Evolutionary conservation across 108 stramenopile species (phyloP), one percentile per base, ranked within the genome.

Genomic region (Pseudonitzschia delicatissima): DNA sequence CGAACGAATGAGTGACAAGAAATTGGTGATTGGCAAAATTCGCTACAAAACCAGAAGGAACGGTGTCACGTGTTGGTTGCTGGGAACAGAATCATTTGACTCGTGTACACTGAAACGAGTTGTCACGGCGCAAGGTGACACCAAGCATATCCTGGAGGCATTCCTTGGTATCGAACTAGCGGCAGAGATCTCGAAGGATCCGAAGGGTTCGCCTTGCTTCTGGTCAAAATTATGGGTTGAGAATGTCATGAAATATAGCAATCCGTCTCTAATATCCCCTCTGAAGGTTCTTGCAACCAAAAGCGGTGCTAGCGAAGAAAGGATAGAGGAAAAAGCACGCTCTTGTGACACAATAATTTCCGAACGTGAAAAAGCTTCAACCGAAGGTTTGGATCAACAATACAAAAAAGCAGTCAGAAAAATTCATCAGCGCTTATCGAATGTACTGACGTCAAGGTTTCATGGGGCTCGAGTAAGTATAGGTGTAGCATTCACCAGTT

Each of bases 361-460:
- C 13, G 11, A 8, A 5, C 39, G n/a, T 34, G 37, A 32, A 32
- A 26, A 39, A 62, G 32, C 42, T 33, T 21, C 57, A 32, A 11
- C 34, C 6, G 3, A 33, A 34, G 59, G 47, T 18, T 33, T 73
- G 7, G 40, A 65, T 27, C 29, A 64, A 20, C 33, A 65, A 18
- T 77, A 77, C 44, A 36, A 68, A 20, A 31, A 23, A 17, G 69
- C 67, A 25, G 68, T 81, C 27, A 33, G 42, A 3, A 68, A 51
- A 40, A 33, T 81, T 13, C 80, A 73, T 28, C 31, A 50, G 12
- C 60, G 50, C 0, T 29, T 81, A 11, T 66, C 58, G 37, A 44
- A 51, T 26, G 17, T 76, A 8, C 58, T 76, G 4, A 64, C 61
- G 34, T 32, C 62, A 52, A 39, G 62, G 6, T 82, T 76, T 71